Conservation (phyloP, 108 stramenopile species). For the Cyclotella atomus region DNA sequence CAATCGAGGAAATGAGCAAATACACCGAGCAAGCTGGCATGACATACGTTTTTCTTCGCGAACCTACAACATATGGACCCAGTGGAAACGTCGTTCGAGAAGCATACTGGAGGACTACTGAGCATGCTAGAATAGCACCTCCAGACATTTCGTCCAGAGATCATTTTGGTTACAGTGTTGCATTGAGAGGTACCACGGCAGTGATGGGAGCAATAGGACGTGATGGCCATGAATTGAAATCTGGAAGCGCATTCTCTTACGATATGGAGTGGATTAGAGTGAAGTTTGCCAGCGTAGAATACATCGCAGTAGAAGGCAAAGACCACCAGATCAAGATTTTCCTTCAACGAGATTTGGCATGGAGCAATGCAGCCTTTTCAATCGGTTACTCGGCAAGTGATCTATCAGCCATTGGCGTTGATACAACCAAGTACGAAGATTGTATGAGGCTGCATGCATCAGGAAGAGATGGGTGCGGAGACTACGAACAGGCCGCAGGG, state of each 20-base stretch:
- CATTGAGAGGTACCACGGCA: constrained; percentile 26
- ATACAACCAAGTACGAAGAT: constrained; percentile 49
- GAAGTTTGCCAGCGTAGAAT: constrained; percentile 56
- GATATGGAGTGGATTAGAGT: constrained; percentile 57
- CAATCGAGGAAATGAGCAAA: constrained; percentile 18
- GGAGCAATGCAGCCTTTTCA: constrained; percentile 38
- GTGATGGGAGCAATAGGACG: constrained; percentile 47
- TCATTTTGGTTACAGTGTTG: constrained; percentile 62
- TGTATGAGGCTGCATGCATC: constrained; percentile 43
- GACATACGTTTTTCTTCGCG: constrained; percentile 64
- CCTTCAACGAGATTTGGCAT: constrained; percentile 51
- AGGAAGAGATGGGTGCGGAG: constrained; percentile 65
- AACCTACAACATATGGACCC: constrained; percentile 33
- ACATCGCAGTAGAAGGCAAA: constrained; percentile 57
- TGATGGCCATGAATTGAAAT: constrained; percentile 33
- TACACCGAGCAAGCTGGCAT: constrained; percentile 63
- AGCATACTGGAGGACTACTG: constrained; percentile 53
- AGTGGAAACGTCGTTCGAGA: constrained; percentile 31
- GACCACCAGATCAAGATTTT: constrained; percentile 54
- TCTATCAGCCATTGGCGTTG: constrained; percentile 77
- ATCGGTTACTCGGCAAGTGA: constrained; percentile 78
- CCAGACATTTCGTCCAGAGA: constrained; percentile 61
- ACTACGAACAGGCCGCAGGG: constrained; percentile 77
- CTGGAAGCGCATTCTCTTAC: constrained; percentile 52
- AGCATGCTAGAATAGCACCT: constrained; percentile 61